phyloP scores from a whole-genome alignment of 805 yeast species.

The Priceomyces melissophilus region DNA sequence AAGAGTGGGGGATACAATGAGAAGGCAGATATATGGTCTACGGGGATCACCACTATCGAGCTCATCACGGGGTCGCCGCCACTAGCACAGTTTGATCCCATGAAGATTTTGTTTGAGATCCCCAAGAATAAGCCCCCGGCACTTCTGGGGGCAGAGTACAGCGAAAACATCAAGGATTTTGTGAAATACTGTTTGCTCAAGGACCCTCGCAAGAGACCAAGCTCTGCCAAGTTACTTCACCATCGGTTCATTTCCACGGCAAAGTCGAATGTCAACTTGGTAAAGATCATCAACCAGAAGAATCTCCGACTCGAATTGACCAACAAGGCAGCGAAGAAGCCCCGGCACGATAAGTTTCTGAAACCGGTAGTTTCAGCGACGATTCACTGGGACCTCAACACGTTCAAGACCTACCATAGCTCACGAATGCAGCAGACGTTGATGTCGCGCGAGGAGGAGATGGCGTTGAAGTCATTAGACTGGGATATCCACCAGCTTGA shows the following conservation, averaged over 20 bases:
- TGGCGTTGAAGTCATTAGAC: slow-evolving; percentile 4
- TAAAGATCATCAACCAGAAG: slow-evolving; percentile 40
- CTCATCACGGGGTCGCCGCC: slow-evolving; percentile 83
- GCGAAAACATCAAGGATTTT: slow-evolving; percentile 61
- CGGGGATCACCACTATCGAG: slow-evolving; percentile 91
- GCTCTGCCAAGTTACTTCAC: slow-evolving; percentile 53
- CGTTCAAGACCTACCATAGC: slow-evolving; percentile 9
- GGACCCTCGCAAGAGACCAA: slow-evolving; percentile 63
- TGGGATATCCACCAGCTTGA: no score
- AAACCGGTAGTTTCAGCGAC: slow-evolving; percentile 1
- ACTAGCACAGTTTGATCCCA: slow-evolving; percentile 64
- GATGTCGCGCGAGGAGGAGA: not conserved
- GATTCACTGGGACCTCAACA: slow-evolving; percentile 17
- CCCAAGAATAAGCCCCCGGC: slow-evolving; percentile 65
- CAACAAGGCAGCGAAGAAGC: slow-evolving; percentile 14
- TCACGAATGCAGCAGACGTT: slow-evolving; percentile 9
- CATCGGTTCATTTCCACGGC: slow-evolving; percentile 47
- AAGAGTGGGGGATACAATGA: slow-evolving; percentile 64
- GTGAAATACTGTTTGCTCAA: slow-evolving; percentile 63
- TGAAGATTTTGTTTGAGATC: slow-evolving; percentile 69
- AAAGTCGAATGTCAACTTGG: slow-evolving; percentile 27
- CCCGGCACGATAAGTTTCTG: slow-evolving; percentile 6
- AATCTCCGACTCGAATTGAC: slow-evolving; percentile 24
- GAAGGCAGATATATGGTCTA: slow-evolving; percentile 93
- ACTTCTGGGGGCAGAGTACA: slow-evolving; percentile 41